Percentiles rank a stretch among this genome's conserved stretches.
Conservation (phyloP, 169 alveolate species). For the Plasmodium knowlesi region DNA sequence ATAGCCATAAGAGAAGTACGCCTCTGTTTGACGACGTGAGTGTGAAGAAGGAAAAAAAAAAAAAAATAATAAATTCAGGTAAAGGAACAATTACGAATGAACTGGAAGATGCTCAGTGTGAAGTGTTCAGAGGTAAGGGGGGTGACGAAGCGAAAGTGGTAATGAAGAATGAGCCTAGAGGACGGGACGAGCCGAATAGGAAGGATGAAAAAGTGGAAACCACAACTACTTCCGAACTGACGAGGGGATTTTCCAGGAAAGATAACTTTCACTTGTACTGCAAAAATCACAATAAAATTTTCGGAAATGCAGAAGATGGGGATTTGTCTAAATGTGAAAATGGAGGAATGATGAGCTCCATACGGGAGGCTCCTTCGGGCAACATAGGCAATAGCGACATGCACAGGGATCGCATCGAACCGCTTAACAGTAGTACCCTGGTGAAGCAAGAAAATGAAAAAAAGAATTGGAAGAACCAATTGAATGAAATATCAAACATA, state of each 20-base stretch:
- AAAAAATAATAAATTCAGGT: background rate
- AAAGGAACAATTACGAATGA: background rate
- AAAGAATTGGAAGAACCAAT: background rate
- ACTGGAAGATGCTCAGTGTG: background rate
- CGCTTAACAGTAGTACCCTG: background rate
- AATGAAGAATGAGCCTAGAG: background rate
- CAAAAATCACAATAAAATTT: conserved; percentile 7
- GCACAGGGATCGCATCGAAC: background rate
- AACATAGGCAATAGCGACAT: background rate
- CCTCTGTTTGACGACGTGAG: background rate
- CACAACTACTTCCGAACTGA: background rate
- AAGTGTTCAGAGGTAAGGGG: background rate
- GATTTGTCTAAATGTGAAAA: background rate
- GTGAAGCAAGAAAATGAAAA: background rate
- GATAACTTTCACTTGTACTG: conserved; percentile 20
- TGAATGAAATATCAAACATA: background rate
- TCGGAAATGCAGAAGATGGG: background rate
- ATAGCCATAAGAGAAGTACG: background rate
- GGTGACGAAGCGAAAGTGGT: background rate
- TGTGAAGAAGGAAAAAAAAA: background rate
- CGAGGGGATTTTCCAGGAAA: background rate
- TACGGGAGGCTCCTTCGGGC: background rate
- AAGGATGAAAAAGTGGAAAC: too few relatives aligned
- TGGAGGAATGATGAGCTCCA: background rate
- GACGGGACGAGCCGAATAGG: background rate